These are phyloP conservation scores for Breynia disticha DNA, from an alignment of 441 rosid genomes.

Conservation along the genomic window DNA sequence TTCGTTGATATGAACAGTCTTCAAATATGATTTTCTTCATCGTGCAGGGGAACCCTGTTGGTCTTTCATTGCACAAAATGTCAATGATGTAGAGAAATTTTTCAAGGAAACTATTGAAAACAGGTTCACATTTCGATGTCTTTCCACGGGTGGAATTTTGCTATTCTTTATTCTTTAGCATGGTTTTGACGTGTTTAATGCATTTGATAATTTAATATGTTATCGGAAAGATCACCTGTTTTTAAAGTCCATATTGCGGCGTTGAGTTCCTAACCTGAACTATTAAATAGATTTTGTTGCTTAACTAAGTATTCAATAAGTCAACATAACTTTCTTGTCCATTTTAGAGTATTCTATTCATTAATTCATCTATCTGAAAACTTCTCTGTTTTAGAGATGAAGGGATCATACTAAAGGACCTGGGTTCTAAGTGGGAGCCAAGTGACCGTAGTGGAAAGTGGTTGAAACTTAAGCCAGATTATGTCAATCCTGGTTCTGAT, in stretches of 20 bases:
- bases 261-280: too few relatives aligned
- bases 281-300: too few relatives aligned
- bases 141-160: neutral
- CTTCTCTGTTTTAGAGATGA: conserved; percentile 51
- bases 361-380: neutral
- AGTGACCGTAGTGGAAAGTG: conserved; percentile 97
- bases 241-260: too few relatives aligned
- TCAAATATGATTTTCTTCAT: conserved; percentile 10
- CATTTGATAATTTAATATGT: too few relatives aligned
- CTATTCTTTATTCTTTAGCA: too few relatives aligned
- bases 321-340: neutral
- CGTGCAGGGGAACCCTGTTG: conserved; percentile 77
- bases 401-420: conserved; percentile 83
- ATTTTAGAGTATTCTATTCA: neutral
- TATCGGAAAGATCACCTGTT: too few relatives aligned
- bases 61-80: conserved; percentile 46
- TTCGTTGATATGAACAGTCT: neutral
- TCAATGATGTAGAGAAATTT: conserved; percentile 68
- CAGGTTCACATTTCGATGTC: conserved; percentile 39
- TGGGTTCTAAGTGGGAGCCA: conserved; percentile 95
- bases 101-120: conserved; percentile 85
- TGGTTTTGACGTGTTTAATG: too few relatives aligned
- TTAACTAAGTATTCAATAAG: too few relatives aligned
- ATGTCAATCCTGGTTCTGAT: conserved; percentile 73
- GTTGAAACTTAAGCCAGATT: conserved; percentile 95